phyloP scores from a whole-genome alignment of 2,329 filamentous ascomycete species.

The Dactylellina parvicollis region DNA sequence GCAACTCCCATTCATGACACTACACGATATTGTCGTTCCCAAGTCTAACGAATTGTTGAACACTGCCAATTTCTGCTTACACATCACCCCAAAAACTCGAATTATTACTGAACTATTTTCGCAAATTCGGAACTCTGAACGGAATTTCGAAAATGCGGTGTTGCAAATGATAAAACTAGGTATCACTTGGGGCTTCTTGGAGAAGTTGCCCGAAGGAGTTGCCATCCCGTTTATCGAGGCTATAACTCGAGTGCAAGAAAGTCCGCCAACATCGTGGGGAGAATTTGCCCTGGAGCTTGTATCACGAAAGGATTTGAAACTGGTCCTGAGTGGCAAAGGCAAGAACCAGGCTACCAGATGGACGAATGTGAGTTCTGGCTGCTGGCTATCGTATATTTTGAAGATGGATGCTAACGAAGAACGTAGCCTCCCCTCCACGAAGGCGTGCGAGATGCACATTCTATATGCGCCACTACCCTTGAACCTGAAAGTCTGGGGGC shows the following conservation, averaged over 20 bases:
- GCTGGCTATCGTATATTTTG: neutral
- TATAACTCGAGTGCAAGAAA: conserved; percentile 83
- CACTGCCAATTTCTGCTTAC: conserved; percentile 59
- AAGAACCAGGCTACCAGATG: conserved; percentile 60
- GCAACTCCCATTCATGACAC: conserved; percentile 64
- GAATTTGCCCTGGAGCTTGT: conserved; percentile 77
- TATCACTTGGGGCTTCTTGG: conserved; percentile 74
- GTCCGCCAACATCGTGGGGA: conserved; percentile 80
- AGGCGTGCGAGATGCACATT: conserved; percentile 77
- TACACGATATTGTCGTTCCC: conserved; percentile 64
- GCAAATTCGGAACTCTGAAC: conserved; percentile 65
- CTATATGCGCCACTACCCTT: conserved; percentile 71
- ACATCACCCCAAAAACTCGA: conserved; percentile 73
- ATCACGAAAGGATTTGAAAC: conserved; percentile 81
- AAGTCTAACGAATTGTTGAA: conserved; percentile 61
- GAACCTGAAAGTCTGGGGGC: conserved; percentile 67
- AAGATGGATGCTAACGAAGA: conserved; percentile 4
- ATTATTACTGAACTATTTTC: conserved; percentile 76
- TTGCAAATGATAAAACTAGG: conserved; percentile 77
- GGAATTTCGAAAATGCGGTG: conserved; percentile 71
- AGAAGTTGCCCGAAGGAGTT: conserved; percentile 86
- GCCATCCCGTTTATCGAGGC: conserved; percentile 82
- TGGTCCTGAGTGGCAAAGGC: conserved; percentile 68
- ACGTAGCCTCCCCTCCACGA: conserved; percentile 70
- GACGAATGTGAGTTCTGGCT: conserved; percentile 55